Conservation (phyloP, 164 flowering plant genomes). For the Vitis rotundifolia region DNA sequence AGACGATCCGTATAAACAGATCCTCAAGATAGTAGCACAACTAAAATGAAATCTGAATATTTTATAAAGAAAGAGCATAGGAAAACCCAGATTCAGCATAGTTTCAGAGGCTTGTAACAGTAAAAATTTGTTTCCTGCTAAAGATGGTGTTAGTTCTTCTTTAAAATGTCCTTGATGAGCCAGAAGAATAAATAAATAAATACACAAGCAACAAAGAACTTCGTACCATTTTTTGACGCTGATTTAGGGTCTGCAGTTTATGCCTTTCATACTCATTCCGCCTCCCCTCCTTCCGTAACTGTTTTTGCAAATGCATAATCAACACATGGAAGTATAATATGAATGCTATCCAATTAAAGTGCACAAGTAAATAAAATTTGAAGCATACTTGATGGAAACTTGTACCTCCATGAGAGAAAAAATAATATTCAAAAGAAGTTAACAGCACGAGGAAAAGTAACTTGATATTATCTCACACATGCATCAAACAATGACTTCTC, state of each 20-base stretch:
- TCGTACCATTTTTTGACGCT: constrained; percentile 93
- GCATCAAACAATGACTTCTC: too few relatives aligned
- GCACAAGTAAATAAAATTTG: not conserved
- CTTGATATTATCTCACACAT: too few relatives aligned
- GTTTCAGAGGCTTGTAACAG: constrained; percentile 1
- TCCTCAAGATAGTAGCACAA: not conserved
- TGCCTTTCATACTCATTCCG: constrained; percentile 96
- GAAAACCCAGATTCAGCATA: too few relatives aligned
- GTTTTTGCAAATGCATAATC: constrained; percentile 16
- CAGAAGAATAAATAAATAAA: not conserved
- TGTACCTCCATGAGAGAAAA: too few relatives aligned
- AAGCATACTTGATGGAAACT: not conserved
- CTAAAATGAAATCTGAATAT: not conserved
- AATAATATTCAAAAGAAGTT: too few relatives aligned
- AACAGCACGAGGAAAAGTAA: too few relatives aligned
- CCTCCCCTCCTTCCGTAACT: constrained; percentile 95
- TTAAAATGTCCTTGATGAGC: too few relatives aligned
- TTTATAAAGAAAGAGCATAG: too few relatives aligned
- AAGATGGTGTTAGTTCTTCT: too few relatives aligned
- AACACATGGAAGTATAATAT: not conserved
- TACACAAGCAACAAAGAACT: constrained; percentile 10
- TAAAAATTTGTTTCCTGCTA: too few relatives aligned
- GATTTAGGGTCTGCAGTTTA: constrained; percentile 91
- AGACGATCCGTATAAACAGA: not conserved
- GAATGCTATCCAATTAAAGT: not conserved